These are phyloP conservation scores for Amaranthus hypochondriacus DNA, from an alignment of 148 eudicot genomes.

Conservation along the genomic window DNA sequence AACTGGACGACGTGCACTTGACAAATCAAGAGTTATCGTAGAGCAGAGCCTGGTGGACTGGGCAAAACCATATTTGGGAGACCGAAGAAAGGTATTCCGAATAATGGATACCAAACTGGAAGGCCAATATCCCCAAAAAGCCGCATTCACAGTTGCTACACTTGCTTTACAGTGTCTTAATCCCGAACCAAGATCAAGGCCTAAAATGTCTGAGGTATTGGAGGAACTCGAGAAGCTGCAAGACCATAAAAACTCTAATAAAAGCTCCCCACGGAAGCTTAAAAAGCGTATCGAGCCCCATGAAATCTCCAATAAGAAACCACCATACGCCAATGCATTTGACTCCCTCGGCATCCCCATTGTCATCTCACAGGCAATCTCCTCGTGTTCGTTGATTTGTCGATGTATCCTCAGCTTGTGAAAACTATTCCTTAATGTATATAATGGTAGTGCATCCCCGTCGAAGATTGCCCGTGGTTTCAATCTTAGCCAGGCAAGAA, in stretches of 20 bases:
- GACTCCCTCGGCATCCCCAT: conserved; percentile 55
- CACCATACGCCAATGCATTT: conserved; percentile 37
- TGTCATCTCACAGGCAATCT: conserved; percentile 41
- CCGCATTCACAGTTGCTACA: conserved; percentile 57
- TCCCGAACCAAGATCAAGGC: conserved; percentile 54
- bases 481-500: conserved; percentile 12
- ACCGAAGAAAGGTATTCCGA: conserved; percentile 60
- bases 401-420: background rate
- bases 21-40: conserved; percentile 46
- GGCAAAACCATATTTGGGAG: conserved; percentile 71
- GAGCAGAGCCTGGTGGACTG: conserved; percentile 78
- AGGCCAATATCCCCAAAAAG: conserved; percentile 84
- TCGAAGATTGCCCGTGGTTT: conserved; percentile 18
- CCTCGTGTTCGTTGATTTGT: conserved; percentile 35
- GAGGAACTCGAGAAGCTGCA: conserved; percentile 67
- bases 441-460: conserved; percentile 20
- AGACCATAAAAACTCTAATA: conserved; percentile 38
- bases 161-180: conserved; percentile 53
- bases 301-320: conserved; percentile 34
- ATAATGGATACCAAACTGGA: conserved; percentile 77
- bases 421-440: conserved; percentile 12
- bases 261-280: conserved; percentile 20
- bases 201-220: conserved; percentile 66
- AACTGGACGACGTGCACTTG: conserved; percentile 72
- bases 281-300: conserved; percentile 30